Evolutionary conservation across 768 basidiomycete genomes (phyloP), one percentile per base, ranked within the genome.

Genomic region (Leccinum obscurum): DNA sequence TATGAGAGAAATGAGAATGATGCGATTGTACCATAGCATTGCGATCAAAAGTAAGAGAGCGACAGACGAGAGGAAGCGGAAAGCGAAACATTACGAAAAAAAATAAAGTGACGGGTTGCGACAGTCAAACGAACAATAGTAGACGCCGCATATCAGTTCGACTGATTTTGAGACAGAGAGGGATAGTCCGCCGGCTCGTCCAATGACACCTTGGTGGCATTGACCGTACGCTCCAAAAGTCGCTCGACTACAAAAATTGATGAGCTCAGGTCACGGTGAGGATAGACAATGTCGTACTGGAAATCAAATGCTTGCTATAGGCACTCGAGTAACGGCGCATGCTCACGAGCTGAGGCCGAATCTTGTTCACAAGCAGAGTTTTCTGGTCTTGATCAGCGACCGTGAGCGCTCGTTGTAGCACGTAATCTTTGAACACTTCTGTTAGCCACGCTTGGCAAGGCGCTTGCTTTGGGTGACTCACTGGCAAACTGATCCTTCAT

Each of bases 401-500:
- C 22, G 76, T 76, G 56, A 95, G 76, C 2, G 91, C 89, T 32
- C 89, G 83, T 71, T 94, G 93, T 49, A 94, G 80, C 60, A 95
- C 93, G 70, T 93, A 95, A 73, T 94, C 92, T 93, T 59, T 13
- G 6, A 35, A 50, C 1, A 22, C 26, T 37, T 60, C 34, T 24
- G 58, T 62, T 28, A 64, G 52, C 44, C 49, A 57, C 32, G 3
- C 54, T 56, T 34, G 50, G 7, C 52, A 1, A 60, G 54, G 6
- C 15, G 3, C 54, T 39, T 48, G 3, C 54, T 30, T 51, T 1
- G 10, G 15, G n/a, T 3, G 26, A 83, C 93, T 70, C 69, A 95
- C 89, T 94, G 54, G 88, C 92, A 75, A 84, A 95, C 67, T 92
- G 91, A 70, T 96, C 92, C 75, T 90, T 90, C 84, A 95, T 90